Evolutionary conservation across 768 basidiomycete genomes (phyloP).

Genomic region (Brasilioporus rufonigricans): DNA sequence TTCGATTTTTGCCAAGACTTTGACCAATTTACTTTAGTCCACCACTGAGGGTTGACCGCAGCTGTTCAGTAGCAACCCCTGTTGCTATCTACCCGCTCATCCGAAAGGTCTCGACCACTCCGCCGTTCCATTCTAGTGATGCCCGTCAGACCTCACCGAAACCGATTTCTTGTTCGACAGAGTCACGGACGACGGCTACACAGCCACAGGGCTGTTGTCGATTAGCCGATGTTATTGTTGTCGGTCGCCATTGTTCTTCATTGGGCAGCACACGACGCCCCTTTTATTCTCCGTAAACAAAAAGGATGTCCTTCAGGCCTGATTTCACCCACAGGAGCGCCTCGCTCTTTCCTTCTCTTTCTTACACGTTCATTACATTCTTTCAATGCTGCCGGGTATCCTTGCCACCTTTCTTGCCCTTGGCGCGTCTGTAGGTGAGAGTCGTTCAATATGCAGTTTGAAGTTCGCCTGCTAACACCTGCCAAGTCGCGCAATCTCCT

Average conservation of each 20-base stretch:
- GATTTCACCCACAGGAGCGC: constrained; percentile 15
- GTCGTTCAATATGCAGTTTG: background rate
- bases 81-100: no score
- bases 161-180: no score
- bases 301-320: constrained; percentile 20
- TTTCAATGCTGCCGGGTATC: constrained; percentile 40
- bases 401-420: constrained; percentile 36
- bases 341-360: constrained; percentile 22
- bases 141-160: no score
- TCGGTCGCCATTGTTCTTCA: constrained; percentile 21
- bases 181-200: background rate
- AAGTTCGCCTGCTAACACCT: background rate
- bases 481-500: constrained; percentile 53
- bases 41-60: no score
- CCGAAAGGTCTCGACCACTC: no score
- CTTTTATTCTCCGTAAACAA: constrained; percentile 33
- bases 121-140: background rate
- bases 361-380: constrained; percentile 20
- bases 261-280: constrained; percentile 18
- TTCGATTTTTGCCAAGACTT: no score
- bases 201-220: constrained; percentile 8
- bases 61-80: no score
- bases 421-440: constrained; percentile 40
- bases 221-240: constrained; percentile 28
- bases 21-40: no score